phyloP scores from a whole-genome alignment of 2,329 filamentous ascomycete genomes.

The Exophiala dermatitidis region DNA sequence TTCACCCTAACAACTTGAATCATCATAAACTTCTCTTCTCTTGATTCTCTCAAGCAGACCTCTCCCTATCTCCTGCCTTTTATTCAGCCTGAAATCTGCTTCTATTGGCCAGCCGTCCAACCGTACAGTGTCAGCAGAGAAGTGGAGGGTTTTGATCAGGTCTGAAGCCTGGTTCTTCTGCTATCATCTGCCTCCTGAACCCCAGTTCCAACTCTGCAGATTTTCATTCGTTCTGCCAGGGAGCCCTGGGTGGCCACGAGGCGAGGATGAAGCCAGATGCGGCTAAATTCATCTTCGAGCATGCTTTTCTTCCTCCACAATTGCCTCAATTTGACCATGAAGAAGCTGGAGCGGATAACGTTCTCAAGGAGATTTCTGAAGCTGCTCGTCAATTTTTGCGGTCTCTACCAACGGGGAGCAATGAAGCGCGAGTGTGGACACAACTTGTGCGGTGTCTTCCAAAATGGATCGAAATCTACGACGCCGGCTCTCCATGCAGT shows the following conservation, averaged over 20 bases:
- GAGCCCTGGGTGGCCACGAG: not conserved
- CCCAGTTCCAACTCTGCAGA: not conserved
- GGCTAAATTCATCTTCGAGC: slow-evolving; percentile 36
- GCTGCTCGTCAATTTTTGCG: slow-evolving; percentile 4
- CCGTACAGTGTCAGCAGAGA: too few species aligned
- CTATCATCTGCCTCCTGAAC: too few species aligned
- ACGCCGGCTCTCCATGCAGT: slow-evolving; percentile 15
- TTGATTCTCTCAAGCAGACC: not conserved
- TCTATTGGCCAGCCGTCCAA: too few species aligned
- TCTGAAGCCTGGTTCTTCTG: too few species aligned
- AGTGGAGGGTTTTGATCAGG: too few species aligned
- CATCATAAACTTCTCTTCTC: not conserved
- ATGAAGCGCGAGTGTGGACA: slow-evolving; percentile 4
- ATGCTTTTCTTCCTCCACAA: slow-evolving; percentile 45
- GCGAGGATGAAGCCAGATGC: slow-evolving; percentile 3
- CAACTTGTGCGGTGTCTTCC: not conserved
- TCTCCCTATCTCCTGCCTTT: too few species aligned
- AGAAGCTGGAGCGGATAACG: slow-evolving; percentile 12
- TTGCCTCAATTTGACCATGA: slow-evolving; percentile 39
- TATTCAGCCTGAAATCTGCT: too few species aligned
- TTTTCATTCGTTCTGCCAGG: not conserved
- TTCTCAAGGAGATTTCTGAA: slow-evolving; percentile 8
- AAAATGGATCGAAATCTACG: slow-evolving; percentile 9
- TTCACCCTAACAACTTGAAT: not conserved
- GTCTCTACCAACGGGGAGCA: not conserved